phyloP scores from a whole-genome alignment of 2,329 filamentous ascomycete genomes.

The Talaromyces sp. region DNA sequence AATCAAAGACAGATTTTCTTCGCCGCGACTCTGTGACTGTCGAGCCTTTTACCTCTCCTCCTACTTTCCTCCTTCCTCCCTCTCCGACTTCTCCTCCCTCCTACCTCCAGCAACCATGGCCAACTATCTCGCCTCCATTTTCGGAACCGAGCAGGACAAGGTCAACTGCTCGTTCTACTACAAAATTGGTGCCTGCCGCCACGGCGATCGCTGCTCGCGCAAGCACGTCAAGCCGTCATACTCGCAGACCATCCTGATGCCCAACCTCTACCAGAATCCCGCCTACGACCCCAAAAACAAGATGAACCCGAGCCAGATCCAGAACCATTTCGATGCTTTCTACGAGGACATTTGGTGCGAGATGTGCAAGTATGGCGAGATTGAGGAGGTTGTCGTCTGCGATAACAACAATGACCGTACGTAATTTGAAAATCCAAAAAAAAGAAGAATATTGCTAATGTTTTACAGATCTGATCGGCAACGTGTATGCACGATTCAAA shows the following conservation, averaged over 20 bases:
- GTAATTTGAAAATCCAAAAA: background rate
- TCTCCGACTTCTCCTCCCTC: too few relatives aligned
- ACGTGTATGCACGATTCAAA: constrained; percentile 99
- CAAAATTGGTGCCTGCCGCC: constrained; percentile 98
- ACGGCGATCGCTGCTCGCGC: constrained; percentile 95
- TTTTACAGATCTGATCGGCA: constrained; percentile 78
- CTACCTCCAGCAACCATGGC: constrained; percentile 57
- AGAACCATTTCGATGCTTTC: constrained; percentile 99
- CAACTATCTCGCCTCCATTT: constrained; percentile 98
- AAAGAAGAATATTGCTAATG: background rate
- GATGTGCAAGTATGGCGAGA: constrained; percentile 96
- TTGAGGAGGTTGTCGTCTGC: constrained; percentile 96
- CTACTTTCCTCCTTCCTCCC: too few relatives aligned
- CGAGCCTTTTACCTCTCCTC: background rate
- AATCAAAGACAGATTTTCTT: background rate
- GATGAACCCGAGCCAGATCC: constrained; percentile 93
- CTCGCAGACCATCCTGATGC: constrained; percentile 93
- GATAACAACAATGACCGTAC: constrained; percentile 98
- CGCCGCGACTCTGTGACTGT: background rate
- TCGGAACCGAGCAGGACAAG: constrained; percentile 99
- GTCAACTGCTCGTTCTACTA: constrained; percentile 99
- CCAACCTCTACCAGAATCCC: constrained; percentile 98
- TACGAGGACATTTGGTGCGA: constrained; percentile 99
- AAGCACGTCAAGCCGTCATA: constrained; percentile 99
- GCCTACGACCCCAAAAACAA: constrained; percentile 94